Evolutionary conservation across 805 yeast genomes (phyloP).

Genomic region (Kluyveromyces siamensis): DNA sequence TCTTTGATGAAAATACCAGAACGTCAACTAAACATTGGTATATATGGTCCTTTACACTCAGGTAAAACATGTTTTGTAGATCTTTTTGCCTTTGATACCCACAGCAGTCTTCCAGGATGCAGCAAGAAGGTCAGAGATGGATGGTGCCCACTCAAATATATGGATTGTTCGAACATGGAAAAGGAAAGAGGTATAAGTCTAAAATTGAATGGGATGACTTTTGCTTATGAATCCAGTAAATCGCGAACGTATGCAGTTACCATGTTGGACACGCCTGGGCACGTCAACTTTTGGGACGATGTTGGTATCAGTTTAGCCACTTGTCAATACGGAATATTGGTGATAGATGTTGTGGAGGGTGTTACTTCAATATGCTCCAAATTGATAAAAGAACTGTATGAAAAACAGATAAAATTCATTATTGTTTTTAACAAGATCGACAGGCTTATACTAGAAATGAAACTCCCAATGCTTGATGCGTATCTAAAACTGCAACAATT

Average conservation of each 20-base stretch:
- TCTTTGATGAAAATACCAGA: slow-evolving; percentile 45
- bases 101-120: slow-evolving; percentile 29
- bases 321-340: slow-evolving; percentile 58
- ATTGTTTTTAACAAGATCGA: slow-evolving; percentile 77
- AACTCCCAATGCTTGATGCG: slow-evolving; percentile 65
- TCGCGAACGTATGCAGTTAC: slow-evolving; percentile 52
- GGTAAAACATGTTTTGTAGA: slow-evolving; percentile 84
- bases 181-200: slow-evolving; percentile 61
- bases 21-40: slow-evolving; percentile 61
- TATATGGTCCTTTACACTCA: slow-evolving; percentile 73
- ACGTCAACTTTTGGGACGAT: slow-evolving; percentile 76
- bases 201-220: slow-evolving; percentile 50
- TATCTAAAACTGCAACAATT: slow-evolving; percentile 55
- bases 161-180: slow-evolving; percentile 67
- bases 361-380: slow-evolving; percentile 48
- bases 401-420: slow-evolving; percentile 41
- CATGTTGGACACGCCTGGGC: slow-evolving; percentile 87
- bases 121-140: slow-evolving; percentile 27
- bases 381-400: slow-evolving; percentile 44
- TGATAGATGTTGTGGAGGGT: slow-evolving; percentile 85
- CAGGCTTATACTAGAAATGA: slow-evolving; percentile 70
- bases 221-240: slow-evolving; percentile 45
- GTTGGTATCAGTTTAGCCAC: slow-evolving; percentile 45
- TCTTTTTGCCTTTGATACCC: slow-evolving; percentile 57
- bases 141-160: slow-evolving; percentile 47